Evolutionary conservation across 352 stramenopile genomes (phyloP).

Genomic region (Globisporangium uncinulatum): DNA sequence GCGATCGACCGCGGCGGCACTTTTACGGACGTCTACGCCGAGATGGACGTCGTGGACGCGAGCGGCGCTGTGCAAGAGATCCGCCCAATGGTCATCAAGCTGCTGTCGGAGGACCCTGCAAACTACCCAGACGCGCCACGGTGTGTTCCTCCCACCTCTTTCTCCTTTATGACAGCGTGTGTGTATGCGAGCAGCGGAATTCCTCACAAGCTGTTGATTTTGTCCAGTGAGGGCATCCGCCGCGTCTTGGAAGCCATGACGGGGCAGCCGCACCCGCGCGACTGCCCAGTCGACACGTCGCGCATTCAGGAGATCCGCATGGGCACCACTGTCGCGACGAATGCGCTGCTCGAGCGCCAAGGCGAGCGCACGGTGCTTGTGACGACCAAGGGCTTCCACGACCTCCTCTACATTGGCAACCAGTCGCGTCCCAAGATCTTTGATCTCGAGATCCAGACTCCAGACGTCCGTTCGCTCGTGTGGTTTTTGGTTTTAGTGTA

Average conservation of each 20-base stretch:
- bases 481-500: not conserved
- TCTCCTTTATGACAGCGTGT: not conserved
- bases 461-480: slow-evolving; percentile 41
- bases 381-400: slow-evolving; percentile 94
- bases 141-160: slow-evolving; percentile 16
- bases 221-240: slow-evolving; percentile 85
- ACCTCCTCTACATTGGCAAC: slow-evolving; percentile 98
- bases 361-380: slow-evolving; percentile 94
- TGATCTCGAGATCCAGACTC: slow-evolving; percentile 92
- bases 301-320: slow-evolving; percentile 96
- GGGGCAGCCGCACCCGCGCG: slow-evolving; percentile 75
- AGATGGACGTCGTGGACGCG: slow-evolving; percentile 82
- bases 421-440: slow-evolving; percentile 98
- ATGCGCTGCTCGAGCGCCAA: slow-evolving; percentile 96
- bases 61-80: slow-evolving; percentile 39
- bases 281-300: slow-evolving; percentile 81
- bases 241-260: slow-evolving; percentile 94
- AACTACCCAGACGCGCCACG: slow-evolving; percentile 98
- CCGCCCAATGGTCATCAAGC: slow-evolving; percentile 90
- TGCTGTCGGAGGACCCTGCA: slow-evolving; percentile 95
- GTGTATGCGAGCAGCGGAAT: not conserved
- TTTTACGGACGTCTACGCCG: slow-evolving; percentile 98
- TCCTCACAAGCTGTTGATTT: not conserved
- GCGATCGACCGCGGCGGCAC: slow-evolving; percentile 97
- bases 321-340: slow-evolving; percentile 97